Base-by-base conservation (phyloP, 176 grass and related monocot species). In the Pontederia paniculata region DNA sequence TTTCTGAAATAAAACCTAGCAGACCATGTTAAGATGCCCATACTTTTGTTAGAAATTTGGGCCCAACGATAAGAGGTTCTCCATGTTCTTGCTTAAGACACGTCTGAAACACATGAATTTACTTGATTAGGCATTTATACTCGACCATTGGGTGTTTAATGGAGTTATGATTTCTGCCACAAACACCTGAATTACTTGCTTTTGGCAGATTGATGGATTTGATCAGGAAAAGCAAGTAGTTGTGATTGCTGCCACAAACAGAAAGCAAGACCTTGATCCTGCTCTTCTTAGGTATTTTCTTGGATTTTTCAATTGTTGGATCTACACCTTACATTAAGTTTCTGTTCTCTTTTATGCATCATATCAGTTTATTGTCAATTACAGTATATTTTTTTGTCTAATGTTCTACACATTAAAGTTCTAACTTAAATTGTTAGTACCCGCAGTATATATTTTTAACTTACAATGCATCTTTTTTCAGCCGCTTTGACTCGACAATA, bases 221-320 rank as follows among this genome's bases (percentile, higher is more conserved):
- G 82, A 96, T 62, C 82, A 89, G 70, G 91, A 96, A 78, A 87
- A 76, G 21, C 74, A 58, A 56, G 82, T 84, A 13, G 82, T 96
- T 21, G 79, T 90, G 70, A 97, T 97, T 74, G 86, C 86, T 81
- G 93, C 86, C 77, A 97, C 93, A 62, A 97, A 97, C 77, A 90
- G 86, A 81, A 97, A 88, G 67, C 80, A 90, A 63, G 93, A 97
- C 50, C 86, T 97, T 62, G 86, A 90, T 84, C 93, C 83, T 22
- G 93, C 86, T 71, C 93, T 97, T 66, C 86, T 97, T 48, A 97
- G 93, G 93, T 90, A 48, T 37, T 8, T 12, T 2, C 16, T 42
- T 72, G 10, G 46, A 9, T 5, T 23, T 12, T 21, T 20, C 15
- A 3, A 18, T 54, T 55, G 10, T 21, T 20, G 17, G 11, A 50